phyloP scores from a whole-genome alignment of 177 flowering plant species.

The Vitis hybrid region DNA sequence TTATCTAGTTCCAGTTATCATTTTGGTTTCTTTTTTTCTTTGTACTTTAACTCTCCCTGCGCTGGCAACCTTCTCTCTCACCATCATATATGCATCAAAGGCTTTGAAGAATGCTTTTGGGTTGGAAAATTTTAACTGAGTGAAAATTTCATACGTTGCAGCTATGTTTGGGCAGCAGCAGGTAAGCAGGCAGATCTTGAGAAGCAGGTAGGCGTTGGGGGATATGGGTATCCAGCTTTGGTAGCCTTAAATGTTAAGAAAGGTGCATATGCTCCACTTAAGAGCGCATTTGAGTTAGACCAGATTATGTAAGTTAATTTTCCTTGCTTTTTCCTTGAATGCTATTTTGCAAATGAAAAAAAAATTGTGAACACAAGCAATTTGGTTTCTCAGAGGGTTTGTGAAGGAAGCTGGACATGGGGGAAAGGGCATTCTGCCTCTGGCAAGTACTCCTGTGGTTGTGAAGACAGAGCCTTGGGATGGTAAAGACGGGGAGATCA shows the following conservation, averaged over 20 bases:
- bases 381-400: constrained; percentile 66
- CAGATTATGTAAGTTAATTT: constrained; percentile 63
- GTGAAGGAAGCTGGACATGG: constrained; percentile 87
- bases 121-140: too few species aligned
- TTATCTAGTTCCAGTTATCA: background rate
- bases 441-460: constrained; percentile 54
- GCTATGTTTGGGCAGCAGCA: constrained; percentile 93
- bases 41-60: background rate
- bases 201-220: constrained; percentile 90
- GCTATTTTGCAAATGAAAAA: background rate
- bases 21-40: background rate
- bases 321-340: background rate
- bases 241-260: constrained; percentile 89
- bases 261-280: constrained; percentile 85
- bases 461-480: constrained; percentile 88
- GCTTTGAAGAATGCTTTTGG: background rate
- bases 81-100: background rate
- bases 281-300: constrained; percentile 84
- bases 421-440: constrained; percentile 84
- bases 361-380: background rate
- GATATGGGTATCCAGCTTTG: constrained; percentile 94
- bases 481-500: constrained; percentile 86
- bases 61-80: too few species aligned
- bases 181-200: constrained; percentile 95
- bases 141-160: constrained; percentile 33